phyloP scores from a whole-genome alignment of 1,139 yeast species.

The Hansenula lynferdii region DNA sequence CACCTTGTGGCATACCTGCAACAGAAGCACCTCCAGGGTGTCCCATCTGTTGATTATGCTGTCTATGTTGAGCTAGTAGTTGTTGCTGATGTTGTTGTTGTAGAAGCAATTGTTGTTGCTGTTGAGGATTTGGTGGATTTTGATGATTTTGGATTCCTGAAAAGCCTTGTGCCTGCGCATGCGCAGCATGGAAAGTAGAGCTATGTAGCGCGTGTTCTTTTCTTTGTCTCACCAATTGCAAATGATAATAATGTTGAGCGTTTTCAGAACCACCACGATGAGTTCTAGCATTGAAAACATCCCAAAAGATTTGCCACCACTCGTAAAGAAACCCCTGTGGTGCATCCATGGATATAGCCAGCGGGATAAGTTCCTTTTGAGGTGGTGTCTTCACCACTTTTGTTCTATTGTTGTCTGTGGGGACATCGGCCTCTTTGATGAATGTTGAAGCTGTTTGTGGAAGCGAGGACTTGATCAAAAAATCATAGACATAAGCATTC shows the following conservation, averaged over 20 bases:
- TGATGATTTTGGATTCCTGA: constrained; percentile 12
- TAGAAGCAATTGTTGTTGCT: constrained; percentile 21
- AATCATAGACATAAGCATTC: constrained; percentile 85
- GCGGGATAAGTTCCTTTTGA: constrained; percentile 39
- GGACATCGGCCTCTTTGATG: constrained; percentile 62
- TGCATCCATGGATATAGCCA: constrained; percentile 62
- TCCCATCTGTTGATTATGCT: constrained; percentile 20
- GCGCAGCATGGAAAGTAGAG: constrained; percentile 36
- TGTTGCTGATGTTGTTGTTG: constrained; percentile 24
- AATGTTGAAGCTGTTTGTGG: constrained; percentile 70
- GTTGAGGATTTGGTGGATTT: constrained; percentile 15
- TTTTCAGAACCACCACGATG: constrained; percentile 53
- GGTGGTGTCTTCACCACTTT: constrained; percentile 17
- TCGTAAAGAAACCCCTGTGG: constrained; percentile 86
- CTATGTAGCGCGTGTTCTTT: constrained; percentile 50
- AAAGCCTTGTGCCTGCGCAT: constrained; percentile 22
- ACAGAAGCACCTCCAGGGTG: background rate
- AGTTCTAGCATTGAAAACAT: constrained; percentile 79
- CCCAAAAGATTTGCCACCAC: constrained; percentile 99
- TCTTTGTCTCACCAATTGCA: constrained; percentile 60
- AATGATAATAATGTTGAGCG: constrained; percentile 70
- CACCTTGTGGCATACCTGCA: background rate
- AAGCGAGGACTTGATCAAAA: constrained; percentile 68
- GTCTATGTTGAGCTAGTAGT: constrained; percentile 22
- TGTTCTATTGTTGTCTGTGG: constrained; percentile 16